Evolutionary conservation across 2,329 filamentous ascomycete genomes (phyloP).

Genomic region (Laburnicola sp.): DNA sequence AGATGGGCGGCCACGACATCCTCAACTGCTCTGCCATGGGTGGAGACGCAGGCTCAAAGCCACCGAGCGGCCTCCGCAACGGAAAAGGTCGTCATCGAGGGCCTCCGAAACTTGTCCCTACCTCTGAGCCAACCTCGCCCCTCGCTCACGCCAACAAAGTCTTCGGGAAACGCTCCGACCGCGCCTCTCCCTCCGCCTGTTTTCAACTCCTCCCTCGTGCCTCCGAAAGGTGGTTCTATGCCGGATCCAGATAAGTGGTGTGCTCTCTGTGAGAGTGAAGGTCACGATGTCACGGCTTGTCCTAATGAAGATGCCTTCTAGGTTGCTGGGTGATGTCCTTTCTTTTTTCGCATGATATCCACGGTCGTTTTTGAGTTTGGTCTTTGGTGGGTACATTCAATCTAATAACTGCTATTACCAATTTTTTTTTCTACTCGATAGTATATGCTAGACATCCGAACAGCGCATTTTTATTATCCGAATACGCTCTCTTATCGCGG

Average conservation of each 20-base stretch:
- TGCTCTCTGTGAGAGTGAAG: slow-evolving; percentile 92
- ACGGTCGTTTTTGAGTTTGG: slow-evolving; percentile 9
- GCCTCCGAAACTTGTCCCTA: slow-evolving; percentile 38
- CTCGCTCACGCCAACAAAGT: slow-evolving; percentile 36
- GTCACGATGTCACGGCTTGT: slow-evolving; percentile 94
- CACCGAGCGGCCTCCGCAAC: slow-evolving; percentile 24
- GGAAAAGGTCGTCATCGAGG: slow-evolving; percentile 40
- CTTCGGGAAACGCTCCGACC: slow-evolving; percentile 41
- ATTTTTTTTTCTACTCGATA: not conserved
- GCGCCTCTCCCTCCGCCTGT: slow-evolving; percentile 41
- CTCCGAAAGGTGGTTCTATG: slow-evolving; percentile 37
- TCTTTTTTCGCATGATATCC: slow-evolving; percentile 26
- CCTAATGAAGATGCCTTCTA: slow-evolving; percentile 79
- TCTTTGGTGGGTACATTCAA: slow-evolving; percentile 7
- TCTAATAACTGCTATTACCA: slow-evolving; percentile 6
- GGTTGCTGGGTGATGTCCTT: slow-evolving; percentile 1
- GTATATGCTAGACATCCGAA: no score
- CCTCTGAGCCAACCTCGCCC: slow-evolving; percentile 35
- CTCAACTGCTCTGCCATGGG: slow-evolving; percentile 91
- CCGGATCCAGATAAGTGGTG: slow-evolving; percentile 89
- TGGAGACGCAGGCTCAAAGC: slow-evolving; percentile 50
- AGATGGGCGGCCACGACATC: slow-evolving; percentile 89
- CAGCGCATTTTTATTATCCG: no score
- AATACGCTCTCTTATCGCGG: no score
- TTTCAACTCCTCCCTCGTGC: slow-evolving; percentile 37